phyloP scores from a whole-genome alignment of 1,284 basidiomycete species.

The Termitomyces sp. region DNA sequence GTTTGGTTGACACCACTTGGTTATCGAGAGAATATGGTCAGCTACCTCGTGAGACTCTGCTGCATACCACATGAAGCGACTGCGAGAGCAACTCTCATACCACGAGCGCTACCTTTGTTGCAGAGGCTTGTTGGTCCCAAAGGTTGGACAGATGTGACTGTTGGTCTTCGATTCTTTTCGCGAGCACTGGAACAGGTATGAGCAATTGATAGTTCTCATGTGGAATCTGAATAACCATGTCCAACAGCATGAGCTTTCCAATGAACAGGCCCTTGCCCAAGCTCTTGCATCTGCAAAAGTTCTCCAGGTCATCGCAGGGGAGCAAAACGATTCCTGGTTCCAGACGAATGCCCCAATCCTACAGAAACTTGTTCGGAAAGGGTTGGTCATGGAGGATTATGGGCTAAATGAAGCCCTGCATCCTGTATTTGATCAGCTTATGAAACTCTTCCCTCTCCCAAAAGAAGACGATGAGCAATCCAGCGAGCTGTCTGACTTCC shows the following conservation, averaged over 20 bases:
- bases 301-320: constrained; percentile 80
- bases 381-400: constrained; percentile 74
- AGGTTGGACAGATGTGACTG: constrained; percentile 91
- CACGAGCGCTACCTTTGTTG: constrained; percentile 78
- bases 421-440: constrained; percentile 82
- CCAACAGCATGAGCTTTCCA: constrained; percentile 65
- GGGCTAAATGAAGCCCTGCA: constrained; percentile 76
- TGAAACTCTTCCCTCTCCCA: constrained; percentile 78
- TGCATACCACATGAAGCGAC: constrained; percentile 73
- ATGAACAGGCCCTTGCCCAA: constrained; percentile 59
- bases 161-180: constrained; percentile 88
- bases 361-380: constrained; percentile 87
- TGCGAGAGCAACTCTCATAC: constrained; percentile 59
- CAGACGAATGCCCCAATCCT: constrained; percentile 71
- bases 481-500: constrained; percentile 71
- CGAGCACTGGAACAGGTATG: constrained; percentile 76
- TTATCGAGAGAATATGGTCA: constrained; percentile 87
- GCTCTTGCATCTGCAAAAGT: constrained; percentile 88
- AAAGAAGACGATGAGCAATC: constrained; percentile 74
- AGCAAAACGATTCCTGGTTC: constrained; percentile 86
- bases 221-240: not conserved
- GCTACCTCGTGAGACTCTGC: constrained; percentile 86
- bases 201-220: not conserved
- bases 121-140: constrained; percentile 76
- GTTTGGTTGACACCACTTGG: constrained; percentile 74